Evolutionary conservation across 352 stramenopile species (phyloP).

Genomic region (Phytophthora pisi): DNA sequence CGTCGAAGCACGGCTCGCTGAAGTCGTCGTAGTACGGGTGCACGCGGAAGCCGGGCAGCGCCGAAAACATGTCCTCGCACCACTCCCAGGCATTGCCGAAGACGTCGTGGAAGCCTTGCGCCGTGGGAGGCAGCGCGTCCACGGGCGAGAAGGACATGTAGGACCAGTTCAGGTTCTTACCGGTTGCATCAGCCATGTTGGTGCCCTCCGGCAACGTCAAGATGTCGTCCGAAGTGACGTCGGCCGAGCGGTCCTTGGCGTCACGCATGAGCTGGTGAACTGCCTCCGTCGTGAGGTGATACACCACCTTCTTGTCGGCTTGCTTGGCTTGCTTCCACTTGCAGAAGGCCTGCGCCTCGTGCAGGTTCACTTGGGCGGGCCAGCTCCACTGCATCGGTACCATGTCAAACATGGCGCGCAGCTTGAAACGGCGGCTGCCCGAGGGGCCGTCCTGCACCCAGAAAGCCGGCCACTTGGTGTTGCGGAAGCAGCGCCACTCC

Average conservation of each 20-base stretch:
- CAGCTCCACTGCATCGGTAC: constrained; percentile 95
- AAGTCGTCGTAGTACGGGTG: constrained; percentile 97
- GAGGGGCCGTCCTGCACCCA: constrained; percentile 92
- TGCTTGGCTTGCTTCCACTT: constrained; percentile 84
- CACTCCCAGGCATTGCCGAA: constrained; percentile 97
- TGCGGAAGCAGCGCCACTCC: constrained; percentile 95
- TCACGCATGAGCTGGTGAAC: constrained; percentile 93
- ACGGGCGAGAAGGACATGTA: constrained; percentile 93
- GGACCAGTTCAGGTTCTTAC: constrained; percentile 93
- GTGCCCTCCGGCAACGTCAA: constrained; percentile 50
- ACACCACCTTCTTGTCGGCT: constrained; percentile 65
- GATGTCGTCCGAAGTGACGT: constrained; percentile 75
- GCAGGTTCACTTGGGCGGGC: constrained; percentile 96
- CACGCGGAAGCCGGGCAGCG: constrained; percentile 92
- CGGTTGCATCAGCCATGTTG: constrained; percentile 51
- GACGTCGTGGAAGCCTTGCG: constrained; percentile 91
- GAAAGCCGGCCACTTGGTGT: constrained; percentile 97
- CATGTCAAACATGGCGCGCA: constrained; percentile 93
- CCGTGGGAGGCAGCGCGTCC: constrained; percentile 70
- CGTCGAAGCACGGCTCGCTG: constrained; percentile 97
- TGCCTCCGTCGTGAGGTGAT: constrained; percentile 92
- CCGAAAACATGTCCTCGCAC: constrained; percentile 96
- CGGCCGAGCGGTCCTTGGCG: constrained; percentile 48
- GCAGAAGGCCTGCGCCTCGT: constrained; percentile 95
- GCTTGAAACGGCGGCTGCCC: constrained; percentile 93